Base-by-base conservation (phyloP, 2,329 filamentous ascomycete genomes). In the Trichoderma polysporum region DNA sequence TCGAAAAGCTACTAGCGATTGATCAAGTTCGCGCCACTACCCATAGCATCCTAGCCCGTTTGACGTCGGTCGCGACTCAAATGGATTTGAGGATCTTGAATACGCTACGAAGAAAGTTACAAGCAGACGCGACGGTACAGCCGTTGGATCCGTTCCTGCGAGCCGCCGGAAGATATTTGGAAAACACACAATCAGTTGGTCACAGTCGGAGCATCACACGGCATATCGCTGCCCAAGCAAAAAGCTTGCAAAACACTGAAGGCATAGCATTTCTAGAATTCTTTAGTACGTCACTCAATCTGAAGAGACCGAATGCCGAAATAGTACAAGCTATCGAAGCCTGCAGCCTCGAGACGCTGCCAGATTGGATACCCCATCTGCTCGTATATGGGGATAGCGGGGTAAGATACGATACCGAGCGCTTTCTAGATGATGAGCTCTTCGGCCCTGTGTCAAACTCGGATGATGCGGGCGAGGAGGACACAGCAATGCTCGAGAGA, bases 1-100 rank as follows among this genome's bases (percentile, higher is more conserved):
- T 90, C 27, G 87, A 88, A 73, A 92, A 90, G 74, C 80, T 93
- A 29, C 80, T 93, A 31, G 80, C 81, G 22, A 81, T 90, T 57
- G 84, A 89, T 69, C 85, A 89, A 72, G 88, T 87, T 63, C 76
- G 77, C 0, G 69, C 74, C 1, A 80, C 81, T 2, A 87, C 85
- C 1, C 80, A 84, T 58, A 79, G 77, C 13, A 90, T 93, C 61
- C 74, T 93, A 57, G 77, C 77, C 41, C 79, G 82, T 3, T 80
- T 93, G 39, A 77, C 91, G 49, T 76, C 79, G n/a, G 78, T 84
- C 22, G 83, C 85, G 65, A 76, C 79, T 0, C 71, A 79, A 7
- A 82, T 88, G 75, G 86, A 88, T 50, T 57, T 78, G 0, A 79
- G 81, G 52, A 79, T 93, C 1, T 81, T 82, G 45, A 76, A 79